Base-by-base conservation (phyloP, 1,284 basidiomycete genomes). In the Anthracocystis walkeri region DNA sequence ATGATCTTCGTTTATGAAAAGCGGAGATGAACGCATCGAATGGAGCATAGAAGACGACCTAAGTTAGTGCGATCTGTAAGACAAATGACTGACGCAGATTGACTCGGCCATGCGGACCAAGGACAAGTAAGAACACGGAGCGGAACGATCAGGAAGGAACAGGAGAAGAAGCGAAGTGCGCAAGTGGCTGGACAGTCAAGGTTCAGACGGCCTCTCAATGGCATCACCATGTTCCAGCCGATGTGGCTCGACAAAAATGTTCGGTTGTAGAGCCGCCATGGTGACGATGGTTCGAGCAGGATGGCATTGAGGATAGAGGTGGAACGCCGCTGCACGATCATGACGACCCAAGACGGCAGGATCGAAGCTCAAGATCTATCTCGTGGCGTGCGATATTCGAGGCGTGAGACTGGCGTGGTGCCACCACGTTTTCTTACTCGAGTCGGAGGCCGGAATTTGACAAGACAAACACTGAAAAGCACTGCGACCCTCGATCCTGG, bases 401-500 rank as follows among this genome's bases (percentile, higher is more conserved):
- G 8, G 11, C 1, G n/a, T 42, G 41, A 42, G 41, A 46, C 29
- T 46, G 29, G 25, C 38, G 2, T 50, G 5, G 55, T 21, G 45
- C 46, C 27, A 55, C 61, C 55, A 35, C n/a, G 46, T 44, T 18
- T 20, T 10, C 4, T 8, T 29, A 29, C 8, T n/a, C 21, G 42
- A 42, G 42, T 49, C 33, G 44, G 51, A 49, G 51, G 45, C 56
- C 50, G 63, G 41, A 33, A 60, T 31, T 55, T 61, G 58, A 60
- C 64, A 66, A 48, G 21, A 14, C 33, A 40, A 25, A 23, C 5
- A 21, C 11, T 25, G 20, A 7, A 14, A 31, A 21, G 3, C 25
- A 45, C 51, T 70, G 67, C 67, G 67, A 58, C 62, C 33, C 58
- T 70, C 67, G 67, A 70, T 70, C 67, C 57, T 50, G 0, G 27